Conservation (phyloP, 768 basidiomycete species). For the Dacryopinax spathularia region DNA sequence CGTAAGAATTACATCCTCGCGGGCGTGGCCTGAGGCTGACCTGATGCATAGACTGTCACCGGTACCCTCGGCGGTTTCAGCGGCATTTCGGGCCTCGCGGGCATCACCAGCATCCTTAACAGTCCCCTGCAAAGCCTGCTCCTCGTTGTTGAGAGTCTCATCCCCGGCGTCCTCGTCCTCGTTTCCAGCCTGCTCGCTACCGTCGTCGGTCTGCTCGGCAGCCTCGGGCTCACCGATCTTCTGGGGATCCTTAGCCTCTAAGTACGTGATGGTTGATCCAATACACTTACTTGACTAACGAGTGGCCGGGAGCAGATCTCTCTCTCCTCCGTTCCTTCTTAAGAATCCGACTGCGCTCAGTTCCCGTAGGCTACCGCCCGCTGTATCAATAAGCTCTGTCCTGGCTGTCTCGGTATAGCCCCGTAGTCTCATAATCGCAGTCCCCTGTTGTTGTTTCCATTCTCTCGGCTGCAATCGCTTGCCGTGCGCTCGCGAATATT, state of each 20-base stretch:
- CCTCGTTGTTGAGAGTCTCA: constrained; percentile 18
- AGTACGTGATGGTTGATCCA: neutral
- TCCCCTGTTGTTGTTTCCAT: neutral
- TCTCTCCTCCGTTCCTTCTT: neutral
- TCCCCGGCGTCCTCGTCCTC: constrained; percentile 21
- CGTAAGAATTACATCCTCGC: neutral
- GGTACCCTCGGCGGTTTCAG: constrained; percentile 5
- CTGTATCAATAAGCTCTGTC: neutral
- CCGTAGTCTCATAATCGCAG: neutral
- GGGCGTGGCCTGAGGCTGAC: too few relatives aligned
- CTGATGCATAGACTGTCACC: neutral
- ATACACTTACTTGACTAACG: neutral
- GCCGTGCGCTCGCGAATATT: neutral
- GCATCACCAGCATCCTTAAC: constrained; percentile 17
- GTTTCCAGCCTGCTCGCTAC: constrained; percentile 16
- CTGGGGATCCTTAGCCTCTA: neutral
- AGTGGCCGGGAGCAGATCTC: neutral
- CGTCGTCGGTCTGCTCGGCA: constrained; percentile 10
- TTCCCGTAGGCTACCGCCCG: neutral
- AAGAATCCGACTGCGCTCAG: neutral
- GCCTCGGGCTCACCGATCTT: constrained; percentile 7
- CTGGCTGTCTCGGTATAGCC: neutral
- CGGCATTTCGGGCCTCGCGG: constrained; percentile 17
- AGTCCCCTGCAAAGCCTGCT: constrained; percentile 18
- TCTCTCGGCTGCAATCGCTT: neutral